phyloP scores from a whole-genome alignment of 805 yeast species.

The Lipomyces lipofer region DNA sequence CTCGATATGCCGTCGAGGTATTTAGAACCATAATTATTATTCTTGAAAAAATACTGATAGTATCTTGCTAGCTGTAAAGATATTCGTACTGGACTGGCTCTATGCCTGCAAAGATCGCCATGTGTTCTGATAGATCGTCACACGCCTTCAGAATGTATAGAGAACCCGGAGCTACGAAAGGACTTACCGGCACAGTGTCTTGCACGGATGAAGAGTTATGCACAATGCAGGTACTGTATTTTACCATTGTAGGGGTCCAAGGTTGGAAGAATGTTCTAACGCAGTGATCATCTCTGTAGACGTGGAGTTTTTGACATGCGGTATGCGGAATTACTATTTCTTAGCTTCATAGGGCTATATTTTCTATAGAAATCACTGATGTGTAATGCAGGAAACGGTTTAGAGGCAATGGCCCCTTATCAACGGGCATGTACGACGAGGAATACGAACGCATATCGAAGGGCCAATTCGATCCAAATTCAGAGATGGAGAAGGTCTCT shows the following conservation, averaged over 20 bases:
- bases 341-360: not conserved
- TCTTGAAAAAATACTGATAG: no score
- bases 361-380: not conserved
- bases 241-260: no score
- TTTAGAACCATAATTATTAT: no score
- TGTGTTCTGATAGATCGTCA: conserved; percentile 89
- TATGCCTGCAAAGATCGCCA: conserved; percentile 93
- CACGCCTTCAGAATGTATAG: conserved; percentile 84
- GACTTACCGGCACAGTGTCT: conserved; percentile 86
- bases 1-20: conserved; percentile 23
- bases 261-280: not conserved
- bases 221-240: conserved; percentile 68
- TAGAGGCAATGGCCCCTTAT: conserved; percentile 88
- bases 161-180: conserved; percentile 70
- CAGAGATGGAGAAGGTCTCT: conserved; percentile 72
- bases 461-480: conserved; percentile 81
- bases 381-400: conserved; percentile 61
- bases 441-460: conserved; percentile 73
- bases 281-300: conserved; percentile 18
- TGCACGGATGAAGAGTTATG: conserved; percentile 78
- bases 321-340: conserved; percentile 7
- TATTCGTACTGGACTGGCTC: conserved; percentile 91
- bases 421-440: conserved; percentile 90
- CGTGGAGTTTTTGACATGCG: conserved; percentile 86
- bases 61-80: conserved; percentile 92